Percentiles rank a stretch among this genome's conserved stretches.
Conservation (phyloP, 108 stramenopile species). For the Cyclostephanos invisitatus region DNA sequence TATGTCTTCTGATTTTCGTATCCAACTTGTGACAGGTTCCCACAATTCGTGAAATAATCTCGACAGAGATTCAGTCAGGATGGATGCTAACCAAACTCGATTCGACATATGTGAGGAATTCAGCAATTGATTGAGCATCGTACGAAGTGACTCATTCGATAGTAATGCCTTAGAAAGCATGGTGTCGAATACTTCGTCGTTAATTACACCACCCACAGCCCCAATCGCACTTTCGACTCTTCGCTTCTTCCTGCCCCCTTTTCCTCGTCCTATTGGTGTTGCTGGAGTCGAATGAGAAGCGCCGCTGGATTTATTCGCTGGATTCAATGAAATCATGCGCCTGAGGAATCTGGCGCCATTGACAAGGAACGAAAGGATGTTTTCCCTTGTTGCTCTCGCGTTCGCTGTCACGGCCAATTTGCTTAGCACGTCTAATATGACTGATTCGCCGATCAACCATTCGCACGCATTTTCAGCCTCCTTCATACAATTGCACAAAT, state of each 20-base stretch:
- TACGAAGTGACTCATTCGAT: conserved; percentile 23
- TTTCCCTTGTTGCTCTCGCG: conserved; percentile 23
- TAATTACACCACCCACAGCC: conserved; percentile 1
- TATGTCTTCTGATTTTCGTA: conserved; percentile 38
- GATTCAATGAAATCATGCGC: conserved; percentile 18
- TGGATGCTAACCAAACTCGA: conserved; percentile 8
- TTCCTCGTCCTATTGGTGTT: neutral
- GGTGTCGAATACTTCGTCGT: conserved; percentile 11
- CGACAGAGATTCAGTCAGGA: conserved; percentile 12
- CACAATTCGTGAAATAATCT: conserved; percentile 16
- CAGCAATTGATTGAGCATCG: conserved; percentile 14
- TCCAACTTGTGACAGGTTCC: conserved; percentile 40
- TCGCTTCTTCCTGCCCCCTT: conserved; percentile 20
- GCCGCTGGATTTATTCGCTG: neutral
- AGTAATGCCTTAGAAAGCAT: conserved; percentile 14
- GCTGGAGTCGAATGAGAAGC: neutral
- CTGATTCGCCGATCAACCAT: conserved; percentile 32
- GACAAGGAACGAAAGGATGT: conserved; percentile 29
- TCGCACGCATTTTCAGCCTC: conserved; percentile 36
- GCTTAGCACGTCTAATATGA: conserved; percentile 13
- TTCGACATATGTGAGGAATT: conserved; percentile 5
- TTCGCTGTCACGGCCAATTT: conserved; percentile 4
- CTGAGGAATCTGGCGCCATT: conserved; percentile 31
- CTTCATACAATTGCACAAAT: conserved; percentile 29
- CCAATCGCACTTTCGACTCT: neutral